Conservation (phyloP, 2,329 filamentous ascomycete genomes). For the Neoarthrinium moseri region DNA sequence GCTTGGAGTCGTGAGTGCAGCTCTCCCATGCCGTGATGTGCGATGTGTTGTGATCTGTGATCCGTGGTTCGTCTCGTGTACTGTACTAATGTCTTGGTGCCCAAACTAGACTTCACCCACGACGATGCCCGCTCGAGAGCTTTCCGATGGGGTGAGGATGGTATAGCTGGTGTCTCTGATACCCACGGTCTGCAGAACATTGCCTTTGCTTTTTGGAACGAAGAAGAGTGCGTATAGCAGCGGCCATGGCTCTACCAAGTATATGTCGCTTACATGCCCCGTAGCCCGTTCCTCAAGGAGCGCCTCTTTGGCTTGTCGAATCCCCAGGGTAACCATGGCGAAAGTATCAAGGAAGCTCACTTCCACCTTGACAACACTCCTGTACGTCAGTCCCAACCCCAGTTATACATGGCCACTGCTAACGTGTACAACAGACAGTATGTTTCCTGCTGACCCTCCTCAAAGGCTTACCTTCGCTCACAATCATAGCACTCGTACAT, state of each 20-base stretch:
- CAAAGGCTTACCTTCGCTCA: constrained; percentile 17
- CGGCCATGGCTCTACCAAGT: constrained; percentile 1
- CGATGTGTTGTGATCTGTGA: constrained; percentile 8
- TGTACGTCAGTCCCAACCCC: constrained; percentile 32
- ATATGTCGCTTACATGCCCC: constrained; percentile 34
- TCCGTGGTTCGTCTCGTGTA: neutral
- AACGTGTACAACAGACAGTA: constrained; percentile 42
- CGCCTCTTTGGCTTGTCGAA: constrained; percentile 93
- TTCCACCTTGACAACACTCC: constrained; percentile 97
- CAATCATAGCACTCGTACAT: constrained; percentile 84
- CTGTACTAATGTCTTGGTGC: constrained; percentile 23
- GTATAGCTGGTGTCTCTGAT: constrained; percentile 91
- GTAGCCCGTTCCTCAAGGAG: constrained; percentile 91
- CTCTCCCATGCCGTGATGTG: constrained; percentile 10
- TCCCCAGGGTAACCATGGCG: constrained; percentile 94
- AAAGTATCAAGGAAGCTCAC: constrained; percentile 94
- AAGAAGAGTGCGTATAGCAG: constrained; percentile 69
- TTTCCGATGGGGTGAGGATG: constrained; percentile 95
- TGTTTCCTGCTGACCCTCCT: constrained; percentile 17
- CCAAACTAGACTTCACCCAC: constrained; percentile 81
- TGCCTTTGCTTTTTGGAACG: constrained; percentile 97
- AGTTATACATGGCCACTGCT: constrained; percentile 18
- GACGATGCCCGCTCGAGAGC: constrained; percentile 85
- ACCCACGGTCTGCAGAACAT: constrained; percentile 90
- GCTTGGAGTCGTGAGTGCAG: constrained; percentile 84